Percentiles rank a stretch among this genome's conserved stretches.
Conservation (phyloP, 148 eudicot species). For the Rhododendron ferrugineum region DNA sequence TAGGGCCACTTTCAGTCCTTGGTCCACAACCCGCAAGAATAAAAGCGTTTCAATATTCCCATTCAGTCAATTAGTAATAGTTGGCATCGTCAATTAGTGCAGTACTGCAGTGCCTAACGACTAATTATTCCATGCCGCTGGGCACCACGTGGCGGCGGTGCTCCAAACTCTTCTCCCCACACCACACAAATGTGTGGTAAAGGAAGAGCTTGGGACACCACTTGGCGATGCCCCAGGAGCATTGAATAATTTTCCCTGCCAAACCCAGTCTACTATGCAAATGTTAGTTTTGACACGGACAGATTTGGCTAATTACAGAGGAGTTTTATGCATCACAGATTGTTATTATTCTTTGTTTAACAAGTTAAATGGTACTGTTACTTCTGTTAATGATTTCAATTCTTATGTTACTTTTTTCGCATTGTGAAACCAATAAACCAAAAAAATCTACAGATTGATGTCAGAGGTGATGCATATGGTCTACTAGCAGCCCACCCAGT, state of each 20-base stretch:
- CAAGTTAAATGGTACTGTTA: not conserved
- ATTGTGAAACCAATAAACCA: not conserved
- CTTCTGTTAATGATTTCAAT: not conserved
- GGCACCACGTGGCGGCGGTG: too few relatives aligned
- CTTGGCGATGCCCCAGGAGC: too few relatives aligned
- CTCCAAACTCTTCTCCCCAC: too few relatives aligned
- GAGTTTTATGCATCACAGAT: not conserved
- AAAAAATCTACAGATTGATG: conserved; percentile 50
- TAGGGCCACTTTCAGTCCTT: not conserved
- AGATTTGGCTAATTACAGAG: not conserved
- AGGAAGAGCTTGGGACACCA: not conserved
- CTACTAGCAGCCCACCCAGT: conserved; percentile 80
- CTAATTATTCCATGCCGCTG: too few relatives aligned
- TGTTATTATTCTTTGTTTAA: not conserved
- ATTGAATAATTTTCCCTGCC: not conserved
- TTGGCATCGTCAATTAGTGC: not conserved
- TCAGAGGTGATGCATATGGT: conserved; percentile 80
- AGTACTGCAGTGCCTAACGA: not conserved
- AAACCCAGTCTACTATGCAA: not conserved
- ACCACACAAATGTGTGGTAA: too few relatives aligned
- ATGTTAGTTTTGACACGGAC: not conserved
- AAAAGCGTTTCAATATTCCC: not conserved
- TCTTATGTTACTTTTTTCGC: not conserved
- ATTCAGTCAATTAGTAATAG: not conserved
- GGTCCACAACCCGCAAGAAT: not conserved